Evolutionary conservation across 257 asterid genomes (phyloP).

Genomic region (Dorcoceras hygrometricum): DNA sequence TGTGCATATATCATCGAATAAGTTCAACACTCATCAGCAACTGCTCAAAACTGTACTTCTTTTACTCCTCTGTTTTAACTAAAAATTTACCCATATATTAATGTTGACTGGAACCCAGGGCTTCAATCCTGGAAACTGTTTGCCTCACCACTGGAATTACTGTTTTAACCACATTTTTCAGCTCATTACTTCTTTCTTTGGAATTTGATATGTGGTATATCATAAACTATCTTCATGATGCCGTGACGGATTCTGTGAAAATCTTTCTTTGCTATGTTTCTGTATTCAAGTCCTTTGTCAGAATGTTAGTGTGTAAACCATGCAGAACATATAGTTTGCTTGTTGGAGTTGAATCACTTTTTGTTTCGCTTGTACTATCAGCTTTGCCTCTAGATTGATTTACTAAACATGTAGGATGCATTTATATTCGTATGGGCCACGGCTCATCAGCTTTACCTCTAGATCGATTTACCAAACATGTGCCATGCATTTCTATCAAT

Average conservation of each 20-base stretch:
- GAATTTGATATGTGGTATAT: constrained; percentile 5
- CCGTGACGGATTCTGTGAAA: background rate
- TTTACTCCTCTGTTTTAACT: background rate
- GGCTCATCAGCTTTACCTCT: constrained; percentile 21
- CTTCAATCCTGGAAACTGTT: background rate
- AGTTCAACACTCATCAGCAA: constrained; percentile 5
- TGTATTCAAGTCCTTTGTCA: constrained; percentile 1
- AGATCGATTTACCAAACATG: constrained; percentile 9
- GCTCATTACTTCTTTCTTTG: background rate
- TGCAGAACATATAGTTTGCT: constrained; percentile 10
- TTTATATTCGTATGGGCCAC: constrained; percentile 10
- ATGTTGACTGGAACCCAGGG: background rate
- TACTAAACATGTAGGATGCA: constrained; percentile 3
- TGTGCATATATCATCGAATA: constrained; percentile 4
- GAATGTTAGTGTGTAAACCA: constrained; percentile 12
- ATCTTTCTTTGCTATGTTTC: background rate
- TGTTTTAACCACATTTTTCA: background rate
- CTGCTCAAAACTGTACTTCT: background rate
- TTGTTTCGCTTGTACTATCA: constrained; percentile 13
- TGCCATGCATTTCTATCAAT: constrained; percentile 5
- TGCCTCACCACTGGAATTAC: background rate
- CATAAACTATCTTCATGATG: background rate
- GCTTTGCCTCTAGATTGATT: constrained; percentile 17
- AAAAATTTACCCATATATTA: background rate
- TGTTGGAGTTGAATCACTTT: background rate